Conservation (phyloP, 306 rosid genomes). For the cucumber (Cucumis sativus) region DNA sequence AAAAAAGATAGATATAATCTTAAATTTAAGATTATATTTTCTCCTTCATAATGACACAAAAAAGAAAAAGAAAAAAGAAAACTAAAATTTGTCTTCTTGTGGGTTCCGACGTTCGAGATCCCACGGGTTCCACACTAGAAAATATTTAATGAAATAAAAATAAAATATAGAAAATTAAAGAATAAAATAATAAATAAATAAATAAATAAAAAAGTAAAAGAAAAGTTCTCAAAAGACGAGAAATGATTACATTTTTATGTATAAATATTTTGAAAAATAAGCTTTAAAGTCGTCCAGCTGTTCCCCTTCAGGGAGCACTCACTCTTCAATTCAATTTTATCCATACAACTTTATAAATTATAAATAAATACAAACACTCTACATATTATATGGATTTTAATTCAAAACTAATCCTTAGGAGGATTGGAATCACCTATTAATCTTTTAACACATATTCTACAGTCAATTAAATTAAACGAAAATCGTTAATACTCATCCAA, state of each 20-base stretch:
- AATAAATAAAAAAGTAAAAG: background rate
- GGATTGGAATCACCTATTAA: too few relatives aligned
- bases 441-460: too few relatives aligned
- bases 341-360: background rate
- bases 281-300: background rate
- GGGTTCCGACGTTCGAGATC: background rate
- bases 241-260: background rate
- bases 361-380: background rate
- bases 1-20: too few relatives aligned
- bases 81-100: background rate
- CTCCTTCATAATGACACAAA: too few relatives aligned
- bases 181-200: too few relatives aligned
- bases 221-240: background rate
- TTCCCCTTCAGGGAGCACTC: constrained; percentile 1
- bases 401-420: too few relatives aligned
- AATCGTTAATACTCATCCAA: too few relatives aligned
- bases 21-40: too few relatives aligned
- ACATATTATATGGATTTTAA: background rate
- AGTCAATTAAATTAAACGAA: too few relatives aligned
- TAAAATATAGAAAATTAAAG: background rate
- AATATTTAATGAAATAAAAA: background rate
- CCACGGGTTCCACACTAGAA: background rate
- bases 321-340: background rate
- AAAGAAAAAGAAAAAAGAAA: too few relatives aligned
- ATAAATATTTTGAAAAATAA: background rate